Base-by-base conservation (phyloP, 352 stramenopile species). In the Plasmopara muralis region DNA sequence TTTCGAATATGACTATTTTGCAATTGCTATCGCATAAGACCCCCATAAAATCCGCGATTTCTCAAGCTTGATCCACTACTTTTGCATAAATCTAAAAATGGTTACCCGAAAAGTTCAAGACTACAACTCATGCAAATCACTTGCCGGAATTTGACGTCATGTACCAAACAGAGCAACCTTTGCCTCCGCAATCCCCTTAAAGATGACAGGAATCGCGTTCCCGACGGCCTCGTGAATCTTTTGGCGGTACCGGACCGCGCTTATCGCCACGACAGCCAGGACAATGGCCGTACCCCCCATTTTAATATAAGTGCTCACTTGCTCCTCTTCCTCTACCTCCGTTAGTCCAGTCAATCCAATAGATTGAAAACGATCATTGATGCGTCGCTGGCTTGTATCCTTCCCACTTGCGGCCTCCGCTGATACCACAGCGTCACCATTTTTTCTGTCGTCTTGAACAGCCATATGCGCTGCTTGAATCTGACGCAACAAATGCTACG, bases 121-220 rank as follows among this genome's bases (percentile, higher is more conserved):
- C 33, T 14, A 5, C 33, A 9, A 14, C 33, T 14, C 9, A 38
- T 38, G 9, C 4, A 38, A 1, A 1, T 28, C 12, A 37, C 20
- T 3, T 25, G 20, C 20, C 20, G 20, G 20, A 25, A 25, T 25
- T 25, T 25, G 20, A 25, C 20, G 20, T 25, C 20, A 25, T 25
- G 20, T 25, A 3, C 20, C 28, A 48, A 48, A 48, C 20, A 46
- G 12, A 9, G 20, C 20, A 45, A 75, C 78, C 50, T 85, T 86
- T 46, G 75, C 77, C 44, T 89, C 77, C 0, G 62, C 66, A 20
- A 89, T 50, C 0, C 69, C 62, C 44, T 85, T 85, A 10, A 70
- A 82, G 30, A 88, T 71, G n/a, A 60, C 65, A 9, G 74, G 72
- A 16, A 70, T 53, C 9, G 72, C 68, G 35, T 61, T 60, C 6